A percentile compares a stretch with the other conserved stretches of the same genome.
Evolutionary conservation across 2,329 filamentous ascomycete species (phyloP).

Genomic region (Alternaria arborescens): DNA sequence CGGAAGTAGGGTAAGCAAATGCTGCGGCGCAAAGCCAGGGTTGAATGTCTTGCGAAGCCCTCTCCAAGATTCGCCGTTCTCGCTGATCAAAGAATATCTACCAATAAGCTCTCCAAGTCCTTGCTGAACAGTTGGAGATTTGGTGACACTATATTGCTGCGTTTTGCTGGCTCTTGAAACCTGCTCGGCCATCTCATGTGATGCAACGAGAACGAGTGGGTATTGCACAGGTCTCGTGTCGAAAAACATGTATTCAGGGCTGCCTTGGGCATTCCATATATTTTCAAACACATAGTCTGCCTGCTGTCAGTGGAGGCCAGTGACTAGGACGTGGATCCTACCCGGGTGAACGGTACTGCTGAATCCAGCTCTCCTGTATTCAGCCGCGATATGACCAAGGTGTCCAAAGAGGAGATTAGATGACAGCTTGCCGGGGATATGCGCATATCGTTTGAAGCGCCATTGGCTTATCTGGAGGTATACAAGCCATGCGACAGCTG

Average conservation of each 20-base stretch:
- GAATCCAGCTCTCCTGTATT: constrained; percentile 34
- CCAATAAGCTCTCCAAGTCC: constrained; percentile 37
- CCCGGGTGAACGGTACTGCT: constrained; percentile 40
- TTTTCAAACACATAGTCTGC: constrained; percentile 47
- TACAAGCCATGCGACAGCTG: constrained; percentile 27
- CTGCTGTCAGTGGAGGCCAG: background rate
- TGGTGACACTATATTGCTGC: constrained; percentile 43
- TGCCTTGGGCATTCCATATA: constrained; percentile 36
- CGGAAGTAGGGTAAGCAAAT: constrained; percentile 47
- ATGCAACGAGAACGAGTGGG: constrained; percentile 35
- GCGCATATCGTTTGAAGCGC: constrained; percentile 37
- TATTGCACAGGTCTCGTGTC: constrained; percentile 45
- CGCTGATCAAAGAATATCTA: constrained; percentile 36
- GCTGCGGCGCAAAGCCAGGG: constrained; percentile 48
- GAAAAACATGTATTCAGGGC: constrained; percentile 39
- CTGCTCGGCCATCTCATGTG: constrained; percentile 49
- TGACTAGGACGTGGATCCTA: constrained; percentile 12
- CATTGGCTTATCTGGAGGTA: constrained; percentile 35
- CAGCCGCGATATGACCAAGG: constrained; percentile 36
- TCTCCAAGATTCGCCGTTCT: constrained; percentile 48
- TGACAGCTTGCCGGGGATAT: constrained; percentile 33
- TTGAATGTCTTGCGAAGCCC: constrained; percentile 47
- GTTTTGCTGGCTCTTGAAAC: constrained; percentile 38
- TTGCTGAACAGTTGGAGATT: constrained; percentile 44
- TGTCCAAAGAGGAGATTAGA: constrained; percentile 40